phyloP scores from a whole-genome alignment of 1,139 yeast genomes.

The Hansenula sp. region DNA sequence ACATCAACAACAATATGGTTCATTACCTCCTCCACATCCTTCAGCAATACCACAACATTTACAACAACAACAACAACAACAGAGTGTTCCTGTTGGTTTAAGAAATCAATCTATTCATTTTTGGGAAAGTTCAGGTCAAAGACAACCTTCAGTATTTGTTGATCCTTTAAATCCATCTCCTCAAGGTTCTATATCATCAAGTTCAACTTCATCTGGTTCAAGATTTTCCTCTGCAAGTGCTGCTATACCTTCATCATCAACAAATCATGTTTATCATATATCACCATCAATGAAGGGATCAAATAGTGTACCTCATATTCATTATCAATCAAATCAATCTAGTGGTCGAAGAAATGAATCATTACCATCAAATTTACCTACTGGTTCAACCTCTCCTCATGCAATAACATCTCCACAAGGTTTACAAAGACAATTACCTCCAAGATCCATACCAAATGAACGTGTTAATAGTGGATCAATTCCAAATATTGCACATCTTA shows the following conservation, averaged over 20 bases:
- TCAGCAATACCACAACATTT: constrained; percentile 4
- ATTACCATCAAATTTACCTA: constrained; percentile 7
- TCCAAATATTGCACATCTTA: constrained; percentile 19
- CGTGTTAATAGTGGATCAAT: constrained; percentile 9
- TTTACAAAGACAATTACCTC: constrained; percentile 8
- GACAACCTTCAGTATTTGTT: constrained; percentile 22
- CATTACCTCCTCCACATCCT: background rate
- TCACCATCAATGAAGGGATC: constrained; percentile 4
- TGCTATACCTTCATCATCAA: constrained; percentile 1
- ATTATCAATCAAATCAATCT: constrained; percentile 5
- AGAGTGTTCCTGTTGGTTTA: too few relatives aligned
- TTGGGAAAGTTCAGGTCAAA: constrained; percentile 18
- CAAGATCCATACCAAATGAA: constrained; percentile 19
- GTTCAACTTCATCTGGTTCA: background rate
- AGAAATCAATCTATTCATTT: constrained; percentile 18
- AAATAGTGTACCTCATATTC: constrained; percentile 11
- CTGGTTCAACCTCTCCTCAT: background rate
- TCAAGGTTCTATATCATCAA: constrained; percentile 3
- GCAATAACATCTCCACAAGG: background rate
- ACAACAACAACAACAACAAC: constrained; percentile 4
- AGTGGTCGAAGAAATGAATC: constrained; percentile 12
- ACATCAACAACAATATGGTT: background rate
- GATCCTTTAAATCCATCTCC: constrained; percentile 18
- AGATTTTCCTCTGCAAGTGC: constrained; percentile 3
- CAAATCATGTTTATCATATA: constrained; percentile 2